Percentiles rank a stretch among this genome's conserved stretches.
phyloP scores from a whole-genome alignment of 2,329 filamentous ascomycete genomes.

The Aspergillus sp. region DNA sequence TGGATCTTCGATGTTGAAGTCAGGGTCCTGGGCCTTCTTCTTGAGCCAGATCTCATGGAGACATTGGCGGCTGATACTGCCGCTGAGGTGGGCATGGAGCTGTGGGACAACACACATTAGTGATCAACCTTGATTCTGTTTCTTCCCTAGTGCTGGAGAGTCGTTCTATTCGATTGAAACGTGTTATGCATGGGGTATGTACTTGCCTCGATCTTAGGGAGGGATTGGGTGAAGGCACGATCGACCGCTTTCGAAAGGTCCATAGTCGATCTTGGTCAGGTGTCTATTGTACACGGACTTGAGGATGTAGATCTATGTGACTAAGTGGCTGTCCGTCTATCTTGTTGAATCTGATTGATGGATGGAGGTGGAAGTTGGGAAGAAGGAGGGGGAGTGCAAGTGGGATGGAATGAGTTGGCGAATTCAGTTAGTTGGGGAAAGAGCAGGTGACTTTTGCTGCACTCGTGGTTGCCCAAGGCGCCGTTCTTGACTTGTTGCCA shows the following conservation, averaged over 20 bases:
- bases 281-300: not conserved
- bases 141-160: not conserved
- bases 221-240: constrained; percentile 31
- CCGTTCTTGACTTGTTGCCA: not conserved
- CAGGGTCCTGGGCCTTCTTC: constrained; percentile 55
- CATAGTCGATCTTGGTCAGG: constrained; percentile 22
- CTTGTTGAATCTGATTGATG: not conserved
- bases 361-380: not conserved
- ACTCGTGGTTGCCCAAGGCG: not conserved
- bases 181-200: not conserved
- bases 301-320: not conserved
- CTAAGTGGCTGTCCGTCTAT: not conserved
- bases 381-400: not conserved
- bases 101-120: constrained; percentile 35
- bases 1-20: constrained; percentile 66
- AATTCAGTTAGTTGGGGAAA: not conserved
- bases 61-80: constrained; percentile 71
- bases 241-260: constrained; percentile 31
- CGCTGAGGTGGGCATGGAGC: constrained; percentile 79
- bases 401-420: not conserved
- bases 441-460: constrained; percentile 1
- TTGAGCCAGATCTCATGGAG: constrained; percentile 73
- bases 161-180: not conserved
- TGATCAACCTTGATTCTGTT: constrained; percentile 6
- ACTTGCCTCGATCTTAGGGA: constrained; percentile 43